These are phyloP conservation scores for Tolypocladium sp. DNA, from an alignment of 2,329 filamentous ascomycete species.

Conservation along the genomic window DNA sequence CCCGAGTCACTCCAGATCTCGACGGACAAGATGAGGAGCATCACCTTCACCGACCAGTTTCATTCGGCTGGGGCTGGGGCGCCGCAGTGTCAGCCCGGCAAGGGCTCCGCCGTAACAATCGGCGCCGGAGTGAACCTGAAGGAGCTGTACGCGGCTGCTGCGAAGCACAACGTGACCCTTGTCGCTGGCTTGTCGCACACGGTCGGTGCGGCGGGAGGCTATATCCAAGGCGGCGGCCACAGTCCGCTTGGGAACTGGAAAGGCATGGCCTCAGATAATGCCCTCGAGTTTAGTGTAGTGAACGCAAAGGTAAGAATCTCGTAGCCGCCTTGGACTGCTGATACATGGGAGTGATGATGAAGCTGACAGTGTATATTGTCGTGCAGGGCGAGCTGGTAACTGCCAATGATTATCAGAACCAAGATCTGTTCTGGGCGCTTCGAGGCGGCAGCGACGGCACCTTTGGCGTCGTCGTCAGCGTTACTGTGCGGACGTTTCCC, in stretches of 20 bases:
- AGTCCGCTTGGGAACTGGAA: constrained; percentile 19
- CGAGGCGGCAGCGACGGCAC: too few species aligned
- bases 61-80: too few species aligned
- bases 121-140: constrained; percentile 14
- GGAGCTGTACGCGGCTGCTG: constrained; percentile 14
- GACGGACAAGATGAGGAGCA: too few species aligned
- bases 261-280: constrained; percentile 24
- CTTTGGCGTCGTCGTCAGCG: too few species aligned
- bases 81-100: too few species aligned
- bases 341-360: too few species aligned
- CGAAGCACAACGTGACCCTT: constrained; percentile 11
- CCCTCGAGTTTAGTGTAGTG: constrained; percentile 22
- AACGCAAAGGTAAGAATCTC: constrained; percentile 18
- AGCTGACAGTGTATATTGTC: neutral
- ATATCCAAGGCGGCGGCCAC: constrained; percentile 23
- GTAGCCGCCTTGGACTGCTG: neutral
- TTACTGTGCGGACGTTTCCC: too few species aligned
- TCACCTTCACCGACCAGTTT: too few species aligned
- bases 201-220: constrained; percentile 18
- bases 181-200: constrained; percentile 18
- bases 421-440: constrained; percentile 35
- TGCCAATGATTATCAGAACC: constrained; percentile 24
- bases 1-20: too few species aligned
- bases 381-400: constrained; percentile 15
- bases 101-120: too few species aligned